These are phyloP conservation scores for Sugiyamaella chiloensis DNA, from an alignment of 805 yeast species.

Conservation along the genomic window DNA sequence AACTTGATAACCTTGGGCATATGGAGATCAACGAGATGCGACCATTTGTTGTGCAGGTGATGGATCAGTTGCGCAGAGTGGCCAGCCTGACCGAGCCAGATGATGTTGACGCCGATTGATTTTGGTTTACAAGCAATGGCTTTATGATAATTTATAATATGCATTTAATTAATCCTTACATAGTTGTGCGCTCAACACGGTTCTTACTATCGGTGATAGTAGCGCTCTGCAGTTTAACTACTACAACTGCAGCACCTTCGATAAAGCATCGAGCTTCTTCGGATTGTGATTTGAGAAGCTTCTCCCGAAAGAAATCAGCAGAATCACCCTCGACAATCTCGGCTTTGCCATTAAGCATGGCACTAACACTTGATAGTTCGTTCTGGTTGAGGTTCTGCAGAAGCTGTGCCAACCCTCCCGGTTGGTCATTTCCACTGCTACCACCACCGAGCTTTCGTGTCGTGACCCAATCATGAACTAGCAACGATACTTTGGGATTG, in stretches of 20 bases:
- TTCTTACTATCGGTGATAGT: conserved; percentile 72
- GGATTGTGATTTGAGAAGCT: conserved; percentile 60
- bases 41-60: conserved; percentile 74
- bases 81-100: not conserved
- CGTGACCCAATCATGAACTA: conserved; percentile 89
- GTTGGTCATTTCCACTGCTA: not conserved
- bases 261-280: conserved; percentile 53
- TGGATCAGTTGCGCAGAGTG: conserved; percentile 62
- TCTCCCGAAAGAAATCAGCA: conserved; percentile 59
- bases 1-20: conserved; percentile 74
- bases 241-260: conserved; percentile 59
- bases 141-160: too few species aligned
- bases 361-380: conserved; percentile 76
- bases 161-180: too few species aligned
- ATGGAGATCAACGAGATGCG: conserved; percentile 86
- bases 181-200: conserved; percentile 12
- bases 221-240: conserved; percentile 63
- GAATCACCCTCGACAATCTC: conserved; percentile 53
- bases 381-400: conserved; percentile 75
- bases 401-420: conserved; percentile 50
- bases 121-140: too few species aligned
- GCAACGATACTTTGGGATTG: conserved; percentile 76
- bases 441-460: conserved; percentile 35
- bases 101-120: not conserved
- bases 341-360: conserved; percentile 75